phyloP scores from a whole-genome alignment of 768 basidiomycete genomes.

The Dendrothele bispora region DNA sequence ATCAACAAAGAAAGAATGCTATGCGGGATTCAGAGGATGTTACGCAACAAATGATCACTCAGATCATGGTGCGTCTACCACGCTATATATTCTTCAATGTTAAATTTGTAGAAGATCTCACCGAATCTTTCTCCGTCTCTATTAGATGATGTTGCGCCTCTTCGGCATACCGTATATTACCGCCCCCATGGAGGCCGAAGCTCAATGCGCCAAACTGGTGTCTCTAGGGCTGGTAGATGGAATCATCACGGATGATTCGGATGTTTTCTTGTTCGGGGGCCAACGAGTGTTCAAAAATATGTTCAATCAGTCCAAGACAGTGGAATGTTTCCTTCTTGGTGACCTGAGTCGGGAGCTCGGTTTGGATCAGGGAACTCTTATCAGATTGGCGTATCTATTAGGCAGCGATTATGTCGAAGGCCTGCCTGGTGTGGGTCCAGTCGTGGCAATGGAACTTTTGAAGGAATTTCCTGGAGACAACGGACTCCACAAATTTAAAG shows the following conservation, averaged over 20 bases:
- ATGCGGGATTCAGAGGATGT: constrained; percentile 95
- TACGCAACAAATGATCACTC: constrained; percentile 91
- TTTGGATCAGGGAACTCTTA: constrained; percentile 80
- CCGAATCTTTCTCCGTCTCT: too few species aligned
- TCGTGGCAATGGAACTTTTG: constrained; percentile 93
- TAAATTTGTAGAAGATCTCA: not conserved
- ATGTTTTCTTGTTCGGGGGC: constrained; percentile 97
- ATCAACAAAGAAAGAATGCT: constrained; percentile 83
- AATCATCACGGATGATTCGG: constrained; percentile 98
- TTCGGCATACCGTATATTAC: constrained; percentile 99
- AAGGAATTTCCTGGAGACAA: constrained; percentile 89
- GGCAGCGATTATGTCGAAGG: constrained; percentile 98
- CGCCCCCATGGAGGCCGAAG: constrained; percentile 99
- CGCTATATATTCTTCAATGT: not conserved
- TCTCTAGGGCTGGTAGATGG: constrained; percentile 88
- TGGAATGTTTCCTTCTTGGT: constrained; percentile 87
- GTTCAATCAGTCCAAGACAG: constrained; percentile 99
- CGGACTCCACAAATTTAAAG: constrained; percentile 82
- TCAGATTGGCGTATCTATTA: constrained; percentile 89
- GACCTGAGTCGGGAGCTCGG: constrained; percentile 89
- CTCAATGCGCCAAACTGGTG: constrained; percentile 93
- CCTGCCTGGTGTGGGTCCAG: constrained; percentile 88
- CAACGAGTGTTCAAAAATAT: constrained; percentile 97
- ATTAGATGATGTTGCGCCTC: constrained; percentile 82
- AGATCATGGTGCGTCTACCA: constrained; percentile 58